Evolutionary conservation across 2,329 filamentous ascomycete species (phyloP).

Genomic region (Cladophialophora immunda): DNA sequence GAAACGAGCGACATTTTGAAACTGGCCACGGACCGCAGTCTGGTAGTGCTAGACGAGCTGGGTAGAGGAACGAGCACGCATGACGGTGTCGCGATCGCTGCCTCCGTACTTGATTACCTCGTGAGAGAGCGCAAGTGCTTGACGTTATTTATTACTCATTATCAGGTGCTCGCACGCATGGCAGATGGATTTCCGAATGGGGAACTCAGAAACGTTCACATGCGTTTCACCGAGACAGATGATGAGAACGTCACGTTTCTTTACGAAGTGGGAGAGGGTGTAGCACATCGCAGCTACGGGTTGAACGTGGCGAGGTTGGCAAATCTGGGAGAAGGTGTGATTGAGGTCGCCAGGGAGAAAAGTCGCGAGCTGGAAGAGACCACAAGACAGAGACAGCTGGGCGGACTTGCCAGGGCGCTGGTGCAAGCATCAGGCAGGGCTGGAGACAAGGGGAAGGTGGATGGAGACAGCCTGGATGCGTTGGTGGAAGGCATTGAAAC

Average conservation of each 20-base stretch:
- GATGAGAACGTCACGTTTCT: constrained; percentile 90
- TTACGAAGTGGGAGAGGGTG: constrained; percentile 89
- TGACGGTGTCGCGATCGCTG: constrained; percentile 94
- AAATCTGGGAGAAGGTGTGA: constrained; percentile 76
- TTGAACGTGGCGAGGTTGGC: constrained; percentile 91
- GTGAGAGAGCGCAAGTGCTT: constrained; percentile 77
- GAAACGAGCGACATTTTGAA: constrained; percentile 93
- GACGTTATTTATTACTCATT: constrained; percentile 97
- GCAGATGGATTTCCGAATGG: constrained; percentile 71
- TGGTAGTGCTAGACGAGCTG: constrained; percentile 94
- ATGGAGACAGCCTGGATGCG: constrained; percentile 30
- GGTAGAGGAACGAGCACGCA: constrained; percentile 93
- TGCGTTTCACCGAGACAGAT: constrained; percentile 77
- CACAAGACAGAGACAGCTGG: constrained; percentile 70
- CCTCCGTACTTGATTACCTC: constrained; percentile 87
- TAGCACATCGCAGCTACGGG: constrained; percentile 93
- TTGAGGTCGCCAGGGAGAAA: constrained; percentile 82
- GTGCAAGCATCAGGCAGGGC: background rate
- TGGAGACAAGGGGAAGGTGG: background rate
- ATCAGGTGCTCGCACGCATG: constrained; percentile 83
- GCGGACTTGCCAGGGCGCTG: constrained; percentile 36
- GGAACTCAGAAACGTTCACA: constrained; percentile 87
- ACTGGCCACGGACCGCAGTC: constrained; percentile 80
- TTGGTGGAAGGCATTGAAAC: constrained; percentile 40
- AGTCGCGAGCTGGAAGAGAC: constrained; percentile 81